Percentiles rank a stretch among this genome's conserved stretches.
Evolutionary conservation across 148 eudicot species (phyloP).

Genomic region (Polygonum maritimum): DNA sequence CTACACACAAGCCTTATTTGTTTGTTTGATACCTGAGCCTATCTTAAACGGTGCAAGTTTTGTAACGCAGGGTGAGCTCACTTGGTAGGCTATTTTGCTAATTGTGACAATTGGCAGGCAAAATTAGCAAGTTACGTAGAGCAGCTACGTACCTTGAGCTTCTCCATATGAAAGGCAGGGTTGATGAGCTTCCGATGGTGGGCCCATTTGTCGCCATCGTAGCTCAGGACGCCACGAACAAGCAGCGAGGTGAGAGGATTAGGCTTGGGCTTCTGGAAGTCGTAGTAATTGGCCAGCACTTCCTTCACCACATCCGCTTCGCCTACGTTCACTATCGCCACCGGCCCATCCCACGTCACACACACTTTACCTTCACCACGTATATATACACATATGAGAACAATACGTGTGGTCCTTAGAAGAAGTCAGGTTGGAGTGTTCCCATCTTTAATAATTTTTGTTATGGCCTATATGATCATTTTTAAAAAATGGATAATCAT

Average conservation of each 20-base stretch:
- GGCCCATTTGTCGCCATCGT: slow-evolving; percentile 33
- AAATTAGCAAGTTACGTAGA: too few species aligned
- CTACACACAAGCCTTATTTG: too few species aligned
- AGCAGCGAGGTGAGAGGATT: slow-evolving; percentile 24
- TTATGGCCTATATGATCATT: too few species aligned
- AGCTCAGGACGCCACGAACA: slow-evolving; percentile 18
- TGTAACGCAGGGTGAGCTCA: too few species aligned
- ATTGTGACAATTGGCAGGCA: too few species aligned
- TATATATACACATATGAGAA: not conserved
- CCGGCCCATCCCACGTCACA: slow-evolving; percentile 25
- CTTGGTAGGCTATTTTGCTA: too few species aligned
- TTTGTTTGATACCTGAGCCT: too few species aligned
- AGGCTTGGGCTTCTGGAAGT: slow-evolving; percentile 27
- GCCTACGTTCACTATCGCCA: slow-evolving; percentile 9
- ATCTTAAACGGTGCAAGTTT: too few species aligned
- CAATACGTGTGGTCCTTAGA: too few species aligned
- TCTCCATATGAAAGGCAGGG: slow-evolving; percentile 38
- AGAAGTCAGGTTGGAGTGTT: too few species aligned
- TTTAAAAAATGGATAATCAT: too few species aligned
- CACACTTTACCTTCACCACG: slow-evolving; percentile 17
- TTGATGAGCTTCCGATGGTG: slow-evolving; percentile 29
- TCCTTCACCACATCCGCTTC: slow-evolving; percentile 28
- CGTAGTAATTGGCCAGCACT: slow-evolving; percentile 20
- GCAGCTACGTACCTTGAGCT: slow-evolving; percentile 19
- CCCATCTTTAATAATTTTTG: too few species aligned